A percentile compares a stretch with the other conserved stretches of the same genome.
Evolutionary conservation across 176 grass and related monocot genomes (phyloP).

Genomic region (Rhynchospora pubera): DNA sequence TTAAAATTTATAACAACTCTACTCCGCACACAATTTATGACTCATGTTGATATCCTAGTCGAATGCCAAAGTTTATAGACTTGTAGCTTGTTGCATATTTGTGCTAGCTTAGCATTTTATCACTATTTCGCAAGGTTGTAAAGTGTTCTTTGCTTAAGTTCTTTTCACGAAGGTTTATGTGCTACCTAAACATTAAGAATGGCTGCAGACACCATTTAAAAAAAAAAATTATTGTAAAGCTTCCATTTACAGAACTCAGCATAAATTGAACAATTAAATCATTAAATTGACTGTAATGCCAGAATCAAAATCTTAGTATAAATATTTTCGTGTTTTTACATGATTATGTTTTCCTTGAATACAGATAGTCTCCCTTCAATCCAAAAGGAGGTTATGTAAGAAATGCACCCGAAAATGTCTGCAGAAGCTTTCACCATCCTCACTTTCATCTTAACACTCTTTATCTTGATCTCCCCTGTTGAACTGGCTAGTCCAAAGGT

Average conservation of each 20-base stretch:
- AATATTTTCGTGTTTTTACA: no score
- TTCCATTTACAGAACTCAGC: neutral
- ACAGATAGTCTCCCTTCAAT: conserved; percentile 37
- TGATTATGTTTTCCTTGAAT: conserved; percentile 20
- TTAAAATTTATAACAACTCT: neutral
- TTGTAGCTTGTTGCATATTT: neutral
- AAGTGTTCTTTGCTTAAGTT: neutral
- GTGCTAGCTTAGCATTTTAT: no score
- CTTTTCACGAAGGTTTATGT: neutral
- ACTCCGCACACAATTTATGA: neutral
- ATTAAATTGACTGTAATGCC: neutral
- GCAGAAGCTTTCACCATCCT: conserved; percentile 21
- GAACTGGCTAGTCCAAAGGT: conserved; percentile 21
- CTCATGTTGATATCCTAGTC: neutral
- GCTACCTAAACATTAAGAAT: neutral
- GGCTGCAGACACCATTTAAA: neutral
- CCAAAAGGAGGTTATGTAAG: conserved; percentile 25
- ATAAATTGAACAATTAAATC: neutral
- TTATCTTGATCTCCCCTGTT: conserved; percentile 18
- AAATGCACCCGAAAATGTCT: conserved; percentile 1
- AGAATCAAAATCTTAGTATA: no score
- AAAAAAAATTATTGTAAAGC: neutral
- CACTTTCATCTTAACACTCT: conserved; percentile 36
- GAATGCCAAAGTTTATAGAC: neutral
- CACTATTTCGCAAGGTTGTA: no score